Conservation (phyloP, 805 yeast species). For the Saturnispora bothae region DNA sequence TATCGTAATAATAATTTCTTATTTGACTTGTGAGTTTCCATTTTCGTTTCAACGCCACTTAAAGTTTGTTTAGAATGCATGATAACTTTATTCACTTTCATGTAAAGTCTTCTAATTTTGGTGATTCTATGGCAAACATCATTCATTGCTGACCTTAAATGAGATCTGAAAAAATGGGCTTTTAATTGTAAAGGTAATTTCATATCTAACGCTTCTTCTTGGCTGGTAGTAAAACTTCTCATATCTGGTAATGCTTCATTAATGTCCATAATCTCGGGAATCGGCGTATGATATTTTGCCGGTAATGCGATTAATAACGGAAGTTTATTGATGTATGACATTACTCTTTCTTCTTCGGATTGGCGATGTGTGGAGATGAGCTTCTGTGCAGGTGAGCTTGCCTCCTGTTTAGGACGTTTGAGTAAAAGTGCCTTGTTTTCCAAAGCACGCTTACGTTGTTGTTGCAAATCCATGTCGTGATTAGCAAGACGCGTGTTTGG, state of each 20-base stretch:
- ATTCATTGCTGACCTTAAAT: conserved; percentile 7
- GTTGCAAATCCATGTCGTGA: background rate
- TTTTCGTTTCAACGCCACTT: background rate
- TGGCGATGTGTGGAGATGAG: background rate
- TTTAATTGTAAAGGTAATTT: conserved; percentile 1
- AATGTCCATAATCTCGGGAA: conserved; percentile 3
- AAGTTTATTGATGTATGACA: conserved; percentile 3
- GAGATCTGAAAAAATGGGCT: conserved; percentile 6
- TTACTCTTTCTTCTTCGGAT: background rate
- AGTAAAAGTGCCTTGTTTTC: conserved; percentile 7
- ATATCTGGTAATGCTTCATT: conserved; percentile 3
- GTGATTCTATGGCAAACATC: conserved; percentile 8
- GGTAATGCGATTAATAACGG: conserved; percentile 11
- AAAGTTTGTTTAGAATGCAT: background rate
- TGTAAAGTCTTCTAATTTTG: conserved; percentile 7
- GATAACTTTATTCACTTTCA: conserved; percentile 1
- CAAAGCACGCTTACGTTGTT: conserved; percentile 5
- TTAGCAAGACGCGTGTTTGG: background rate
- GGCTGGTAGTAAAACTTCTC: conserved; percentile 1
- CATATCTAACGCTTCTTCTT: conserved; percentile 9
- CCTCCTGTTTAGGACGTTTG: conserved; percentile 5
- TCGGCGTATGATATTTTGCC: conserved; percentile 10
- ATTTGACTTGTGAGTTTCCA: background rate
- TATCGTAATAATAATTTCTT: conserved; percentile 5
- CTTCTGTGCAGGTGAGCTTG: background rate